These are phyloP conservation scores for Tuber calosporum DNA, from an alignment of 495 filamentous ascomycete species.

Conservation along the genomic window DNA sequence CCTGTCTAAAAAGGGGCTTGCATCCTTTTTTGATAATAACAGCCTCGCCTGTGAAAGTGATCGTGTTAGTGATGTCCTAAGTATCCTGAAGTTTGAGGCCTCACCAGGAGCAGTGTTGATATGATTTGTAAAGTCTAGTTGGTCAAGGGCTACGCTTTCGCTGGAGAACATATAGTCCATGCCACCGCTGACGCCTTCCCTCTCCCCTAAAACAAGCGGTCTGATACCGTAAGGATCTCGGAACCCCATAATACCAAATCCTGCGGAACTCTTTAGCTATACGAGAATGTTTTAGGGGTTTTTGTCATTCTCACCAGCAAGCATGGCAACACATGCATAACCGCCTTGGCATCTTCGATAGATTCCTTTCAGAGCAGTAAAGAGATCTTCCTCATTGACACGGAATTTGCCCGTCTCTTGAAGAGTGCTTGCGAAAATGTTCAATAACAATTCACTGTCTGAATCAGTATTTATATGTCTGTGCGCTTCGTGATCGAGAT, in stretches of 20 bases:
- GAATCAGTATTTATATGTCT: conserved; percentile 95
- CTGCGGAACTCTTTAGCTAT: conserved; percentile 40
- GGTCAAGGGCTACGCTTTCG: conserved; percentile 85
- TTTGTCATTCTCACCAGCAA: conserved; percentile 58
- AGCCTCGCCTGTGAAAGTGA: conserved; percentile 55
- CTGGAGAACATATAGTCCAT: conserved; percentile 96
- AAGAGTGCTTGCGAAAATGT: conserved; percentile 87
- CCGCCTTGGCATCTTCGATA: conserved; percentile 74
- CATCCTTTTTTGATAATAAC: conserved; percentile 86
- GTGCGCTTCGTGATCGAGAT: conserved; percentile 80
- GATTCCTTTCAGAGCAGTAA: conserved; percentile 64
- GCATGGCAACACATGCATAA: conserved; percentile 84
- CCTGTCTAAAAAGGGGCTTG: conserved; percentile 67
- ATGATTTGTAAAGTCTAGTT: conserved; percentile 77
- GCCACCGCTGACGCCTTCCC: conserved; percentile 55
- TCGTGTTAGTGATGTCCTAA: background rate
- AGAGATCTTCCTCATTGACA: conserved; percentile 86
- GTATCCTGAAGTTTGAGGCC: background rate
- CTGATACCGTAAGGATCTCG: conserved; percentile 85
- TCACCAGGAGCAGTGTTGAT: conserved; percentile 69
- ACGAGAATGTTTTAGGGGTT: conserved; percentile 1
- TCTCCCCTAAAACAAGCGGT: conserved; percentile 73
- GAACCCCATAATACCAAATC: conserved; percentile 84
- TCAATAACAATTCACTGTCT: conserved; percentile 91
- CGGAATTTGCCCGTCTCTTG: conserved; percentile 94